Evolutionary conservation across 2,329 filamentous ascomycete genomes (phyloP), one percentile per base, ranked within the genome.

Genomic region (Curvularia spicifera): DNA sequence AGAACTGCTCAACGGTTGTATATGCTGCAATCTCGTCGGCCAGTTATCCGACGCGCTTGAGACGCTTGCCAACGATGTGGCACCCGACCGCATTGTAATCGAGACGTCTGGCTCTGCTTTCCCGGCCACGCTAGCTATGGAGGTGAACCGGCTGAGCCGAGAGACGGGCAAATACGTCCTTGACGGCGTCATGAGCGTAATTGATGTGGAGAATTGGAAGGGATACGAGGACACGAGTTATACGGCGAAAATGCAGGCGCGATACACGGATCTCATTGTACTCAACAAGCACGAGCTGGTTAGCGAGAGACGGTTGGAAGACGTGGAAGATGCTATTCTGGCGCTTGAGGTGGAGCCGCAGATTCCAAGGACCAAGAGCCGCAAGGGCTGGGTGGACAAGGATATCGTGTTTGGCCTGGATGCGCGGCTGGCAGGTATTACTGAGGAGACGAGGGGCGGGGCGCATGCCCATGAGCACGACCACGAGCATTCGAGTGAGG

Each of bases 1-100:
- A 69, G 95, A 99, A 78, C 85, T 99, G 1, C 88, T 99, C 53
- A 96, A 97, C 76, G 95, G 94, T 66, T 98, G 95, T 80, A 98
- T 99, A 78, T 99, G 95, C 85, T 99, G 95, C 82, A 98, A 98
- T 76, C 89, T 98, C 26, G 94, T 99, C 60, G 95, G 95, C 15
- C 91, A 96, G 77, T 87, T 99, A 7, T 86, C 87, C 59, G 87
- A 90, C 47, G 93, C 94, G 1, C 87, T 99, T 18, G 80, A 85
- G 43, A 88, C 95, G 71, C 87, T 99, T 40, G 85, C 85, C 50
- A 77, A 80, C 26, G 79, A 84, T 37, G 79, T 84, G 45, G 56
- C 64, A 0, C 94, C 93, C 0, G 91, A 97, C 74, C 86, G 95
- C 54, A 95, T 99, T 77, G 87, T 99, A 51, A 88, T 99, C 75